These are phyloP conservation scores for Venustampulla echinocandica DNA, from an alignment of 495 filamentous ascomycete species.

Conservation along the genomic window DNA sequence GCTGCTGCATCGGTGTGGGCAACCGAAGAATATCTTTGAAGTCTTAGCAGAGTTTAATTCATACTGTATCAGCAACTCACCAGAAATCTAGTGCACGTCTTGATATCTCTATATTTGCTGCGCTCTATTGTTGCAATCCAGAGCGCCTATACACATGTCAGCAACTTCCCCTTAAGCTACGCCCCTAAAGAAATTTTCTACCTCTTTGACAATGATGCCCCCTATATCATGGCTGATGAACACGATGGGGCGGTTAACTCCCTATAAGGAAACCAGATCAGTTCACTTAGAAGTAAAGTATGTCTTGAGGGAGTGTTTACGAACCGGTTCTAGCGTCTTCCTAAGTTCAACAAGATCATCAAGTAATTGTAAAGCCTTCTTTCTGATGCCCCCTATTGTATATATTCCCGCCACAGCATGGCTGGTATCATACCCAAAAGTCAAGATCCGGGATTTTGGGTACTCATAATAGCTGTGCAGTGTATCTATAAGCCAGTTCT, in stretches of 20 bases:
- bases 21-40: constrained; percentile 16
- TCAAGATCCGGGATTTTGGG: background rate
- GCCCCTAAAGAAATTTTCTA: constrained; percentile 1
- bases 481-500: too few relatives aligned
- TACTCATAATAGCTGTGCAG: background rate
- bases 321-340: constrained; percentile 1
- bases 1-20: constrained; percentile 9
- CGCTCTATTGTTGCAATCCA: background rate
- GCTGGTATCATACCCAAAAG: background rate
- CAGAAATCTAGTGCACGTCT: constrained; percentile 14
- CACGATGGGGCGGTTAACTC: constrained; percentile 14
- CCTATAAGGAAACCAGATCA: constrained; percentile 2
- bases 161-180: constrained; percentile 1
- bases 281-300: constrained; percentile 3
- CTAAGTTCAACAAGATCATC: constrained; percentile 3
- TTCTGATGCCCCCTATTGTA: constrained; percentile 1
- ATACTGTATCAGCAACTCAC: constrained; percentile 11
- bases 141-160: constrained; percentile 4
- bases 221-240: constrained; percentile 22
- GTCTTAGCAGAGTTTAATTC: constrained; percentile 3
- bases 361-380: constrained; percentile 2
- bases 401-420: background rate
- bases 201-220: constrained; percentile 21
- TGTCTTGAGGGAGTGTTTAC: constrained; percentile 1
- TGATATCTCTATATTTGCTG: constrained; percentile 13